Evolutionary conservation across 345 rosid genomes (phyloP), one percentile per base, ranked within the genome.

Genomic region (Psidium friedrichsthalianum): DNA sequence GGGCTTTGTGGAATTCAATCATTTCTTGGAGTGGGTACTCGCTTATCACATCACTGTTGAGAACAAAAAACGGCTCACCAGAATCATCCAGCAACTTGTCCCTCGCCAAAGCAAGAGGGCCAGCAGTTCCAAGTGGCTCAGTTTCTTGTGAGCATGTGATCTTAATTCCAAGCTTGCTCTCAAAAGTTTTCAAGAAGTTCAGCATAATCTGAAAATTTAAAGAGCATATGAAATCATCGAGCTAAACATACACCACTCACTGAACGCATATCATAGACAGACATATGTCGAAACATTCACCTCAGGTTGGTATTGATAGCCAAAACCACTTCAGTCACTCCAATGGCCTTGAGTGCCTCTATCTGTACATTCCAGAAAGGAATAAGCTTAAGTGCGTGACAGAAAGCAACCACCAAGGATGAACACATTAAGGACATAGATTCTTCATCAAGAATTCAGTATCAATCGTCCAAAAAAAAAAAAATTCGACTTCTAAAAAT

Each of bases 101-200:
- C 91, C 97, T 96, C 3, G 99, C 99, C 90, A 97, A 80, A 83
- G 99, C 99, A 84, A 97, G 92, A 87, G 99, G 99, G 90, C 99
- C 99, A 89, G 99, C 99, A 5, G 99, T 97, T 83, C 99, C 99
- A 40, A 97, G 91, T 5, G 99, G 99, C 92, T 97, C 99, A 7
- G 99, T 97, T 94, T 97, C 99, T 88, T 95, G 99, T 58, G 99
- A 97, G 91, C 98, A 97, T 51, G 95, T 95, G 91, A 97, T 97
- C 88, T 88, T 97, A 88, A 97, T 96, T 51, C 94, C 98, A 24
- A 97, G 93, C 89, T 96, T 95, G 27, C 95, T 86, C 90, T 97
- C 99, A 87, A 93, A 96, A 32, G 94, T 98, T 83, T 97, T 97
- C 93, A 96, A 88, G 91, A 97, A 97, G 91, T 93, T 96, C 83